These are phyloP conservation scores for Mycocalia duriaeana DNA, from an alignment of 1,284 basidiomycete species.

Conservation along the genomic window DNA sequence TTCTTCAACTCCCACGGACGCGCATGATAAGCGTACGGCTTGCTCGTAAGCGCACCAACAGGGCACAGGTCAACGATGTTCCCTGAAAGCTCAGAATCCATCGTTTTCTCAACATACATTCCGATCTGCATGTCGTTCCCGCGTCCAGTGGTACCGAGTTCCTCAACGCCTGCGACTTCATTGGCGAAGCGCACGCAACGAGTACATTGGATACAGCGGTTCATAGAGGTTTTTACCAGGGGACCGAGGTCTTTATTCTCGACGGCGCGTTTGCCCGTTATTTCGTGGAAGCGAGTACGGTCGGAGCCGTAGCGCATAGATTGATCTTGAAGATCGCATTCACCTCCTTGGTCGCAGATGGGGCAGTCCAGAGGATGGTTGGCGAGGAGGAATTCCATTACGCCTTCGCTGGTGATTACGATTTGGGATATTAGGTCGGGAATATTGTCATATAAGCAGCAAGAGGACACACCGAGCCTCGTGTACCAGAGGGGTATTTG, in stretches of 20 bases:
- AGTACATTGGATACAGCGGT: slow-evolving; percentile 98
- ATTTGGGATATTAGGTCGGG: no score
- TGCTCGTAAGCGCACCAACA: slow-evolving; percentile 96
- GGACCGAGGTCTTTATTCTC: slow-evolving; percentile 99
- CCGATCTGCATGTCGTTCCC: slow-evolving; percentile 99
- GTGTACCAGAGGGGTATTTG: slow-evolving; percentile 92
- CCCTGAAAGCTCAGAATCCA: slow-evolving; percentile 96
- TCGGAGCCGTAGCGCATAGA: slow-evolving; percentile 99
- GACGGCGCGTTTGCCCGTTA: slow-evolving; percentile 94
- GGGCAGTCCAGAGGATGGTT: slow-evolving; percentile 99
- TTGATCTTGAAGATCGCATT: slow-evolving; percentile 99
- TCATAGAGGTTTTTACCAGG: slow-evolving; percentile 99
- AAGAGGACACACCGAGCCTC: slow-evolving; percentile 77
- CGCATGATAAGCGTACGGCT: slow-evolving; percentile 96
- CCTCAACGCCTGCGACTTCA: slow-evolving; percentile 97
- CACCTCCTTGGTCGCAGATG: slow-evolving; percentile 96
- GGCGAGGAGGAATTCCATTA: slow-evolving; percentile 97
- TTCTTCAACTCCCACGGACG: slow-evolving; percentile 99
- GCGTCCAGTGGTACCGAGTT: slow-evolving; percentile 93
- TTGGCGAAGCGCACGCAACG: slow-evolving; percentile 99
- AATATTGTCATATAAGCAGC: no score
- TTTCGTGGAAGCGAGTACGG: slow-evolving; percentile 96
- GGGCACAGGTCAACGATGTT: slow-evolving; percentile 97
- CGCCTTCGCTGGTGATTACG: slow-evolving; percentile 70
- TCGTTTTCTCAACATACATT: slow-evolving; percentile 95